phyloP scores from a whole-genome alignment of 805 yeast species.

The Schizosaccharomyces japonicus region DNA sequence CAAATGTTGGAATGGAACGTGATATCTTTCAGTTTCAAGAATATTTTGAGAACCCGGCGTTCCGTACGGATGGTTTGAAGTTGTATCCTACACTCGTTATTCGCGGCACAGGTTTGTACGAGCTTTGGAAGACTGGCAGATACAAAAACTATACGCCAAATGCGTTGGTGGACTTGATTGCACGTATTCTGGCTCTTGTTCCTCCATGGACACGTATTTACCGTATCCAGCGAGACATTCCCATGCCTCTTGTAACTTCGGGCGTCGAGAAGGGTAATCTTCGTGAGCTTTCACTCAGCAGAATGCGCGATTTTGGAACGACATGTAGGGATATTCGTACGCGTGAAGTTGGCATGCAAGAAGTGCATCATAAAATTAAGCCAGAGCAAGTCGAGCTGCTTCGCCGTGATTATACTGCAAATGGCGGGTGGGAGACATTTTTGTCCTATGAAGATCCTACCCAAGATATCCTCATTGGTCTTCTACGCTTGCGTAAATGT shows the following conservation, averaged over 20 bases:
- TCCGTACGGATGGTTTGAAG: slow-evolving; percentile 89
- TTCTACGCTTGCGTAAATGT: slow-evolving; percentile 69
- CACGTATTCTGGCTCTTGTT: slow-evolving; percentile 80
- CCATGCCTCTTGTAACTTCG: slow-evolving; percentile 92
- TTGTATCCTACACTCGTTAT: slow-evolving; percentile 89
- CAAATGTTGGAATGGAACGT: slow-evolving; percentile 96
- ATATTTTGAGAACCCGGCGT: slow-evolving; percentile 88
- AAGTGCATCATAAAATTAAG: slow-evolving; percentile 84
- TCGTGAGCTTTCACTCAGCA: slow-evolving; percentile 79
- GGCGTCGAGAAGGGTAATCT: slow-evolving; percentile 96
- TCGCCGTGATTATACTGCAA: slow-evolving; percentile 87
- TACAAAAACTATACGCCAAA: slow-evolving; percentile 88
- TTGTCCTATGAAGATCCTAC: slow-evolving; percentile 89
- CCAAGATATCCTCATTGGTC: slow-evolving; percentile 82
- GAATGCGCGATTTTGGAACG: slow-evolving; percentile 96
- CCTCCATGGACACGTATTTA: slow-evolving; percentile 99
- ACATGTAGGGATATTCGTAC: slow-evolving; percentile 89
- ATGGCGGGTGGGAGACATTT: slow-evolving; percentile 97
- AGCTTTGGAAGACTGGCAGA: slow-evolving; percentile 87
- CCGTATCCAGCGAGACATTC: slow-evolving; percentile 94
- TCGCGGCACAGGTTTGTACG: slow-evolving; percentile 91
- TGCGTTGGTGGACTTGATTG: slow-evolving; percentile 80
- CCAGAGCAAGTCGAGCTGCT: slow-evolving; percentile 94
- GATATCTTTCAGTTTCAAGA: slow-evolving; percentile 89
- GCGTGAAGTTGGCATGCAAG: slow-evolving; percentile 95